phyloP scores from a whole-genome alignment of 2,329 filamentous ascomycete genomes.

The Aspergillus sp. region DNA sequence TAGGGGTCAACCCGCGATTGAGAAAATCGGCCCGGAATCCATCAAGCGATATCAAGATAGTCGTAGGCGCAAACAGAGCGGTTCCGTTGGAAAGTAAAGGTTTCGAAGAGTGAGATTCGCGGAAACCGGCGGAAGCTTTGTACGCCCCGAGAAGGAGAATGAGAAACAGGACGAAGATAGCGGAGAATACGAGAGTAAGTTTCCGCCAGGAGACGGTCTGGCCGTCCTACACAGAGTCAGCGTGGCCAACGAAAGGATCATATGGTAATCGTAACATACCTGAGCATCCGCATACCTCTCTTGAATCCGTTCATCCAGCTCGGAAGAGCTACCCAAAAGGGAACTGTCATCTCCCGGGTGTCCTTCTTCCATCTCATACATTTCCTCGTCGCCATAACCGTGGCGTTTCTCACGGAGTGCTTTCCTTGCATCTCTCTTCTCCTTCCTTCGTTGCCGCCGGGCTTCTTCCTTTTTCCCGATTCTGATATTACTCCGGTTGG shows the following conservation, averaged over 20 bases:
- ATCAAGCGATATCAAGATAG: constrained; percentile 89
- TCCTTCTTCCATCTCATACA: constrained; percentile 91
- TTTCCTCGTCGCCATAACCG: constrained; percentile 69
- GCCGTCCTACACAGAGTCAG: constrained; percentile 14
- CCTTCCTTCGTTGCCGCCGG: constrained; percentile 48
- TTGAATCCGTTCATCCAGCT: constrained; percentile 44
- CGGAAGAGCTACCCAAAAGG: constrained; percentile 31
- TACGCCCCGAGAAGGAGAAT: constrained; percentile 58
- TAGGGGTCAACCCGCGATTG: constrained; percentile 77
- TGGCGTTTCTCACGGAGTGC: constrained; percentile 54
- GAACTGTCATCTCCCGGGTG: constrained; percentile 42
- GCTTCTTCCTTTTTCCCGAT: constrained; percentile 53
- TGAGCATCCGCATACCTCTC: constrained; percentile 31
- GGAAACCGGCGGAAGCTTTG: constrained; percentile 48
- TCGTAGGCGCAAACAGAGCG: constrained; percentile 84
- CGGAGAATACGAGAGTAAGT: constrained; percentile 41
- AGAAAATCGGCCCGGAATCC: constrained; percentile 96
- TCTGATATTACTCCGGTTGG: constrained; percentile 48
- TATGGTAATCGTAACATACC: constrained; percentile 20
- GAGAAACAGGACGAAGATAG: constrained; percentile 54
- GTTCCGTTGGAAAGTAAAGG: constrained; percentile 71
- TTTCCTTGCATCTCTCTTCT: constrained; percentile 38
- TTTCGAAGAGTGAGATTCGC: constrained; percentile 24
- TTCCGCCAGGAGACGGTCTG: constrained; percentile 29
- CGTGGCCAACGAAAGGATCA: neutral